A percentile compares a stretch with the other conserved stretches of the same genome.
These are phyloP conservation scores for Daldinia grandis DNA, from an alignment of 495 filamentous ascomycete genomes.

Conservation along the genomic window DNA sequence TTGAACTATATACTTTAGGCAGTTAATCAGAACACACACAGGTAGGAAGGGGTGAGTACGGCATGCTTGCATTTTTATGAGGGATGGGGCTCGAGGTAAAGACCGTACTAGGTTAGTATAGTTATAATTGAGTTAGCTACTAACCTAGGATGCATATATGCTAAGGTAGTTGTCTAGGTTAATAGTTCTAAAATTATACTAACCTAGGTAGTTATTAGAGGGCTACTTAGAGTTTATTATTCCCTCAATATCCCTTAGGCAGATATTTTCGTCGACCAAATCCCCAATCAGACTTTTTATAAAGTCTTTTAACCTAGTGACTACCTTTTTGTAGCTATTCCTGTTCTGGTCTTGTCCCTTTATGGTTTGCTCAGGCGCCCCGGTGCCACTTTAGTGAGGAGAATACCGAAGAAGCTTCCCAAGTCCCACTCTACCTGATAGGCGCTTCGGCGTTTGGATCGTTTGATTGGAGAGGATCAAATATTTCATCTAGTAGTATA, in stretches of 20 bases:
- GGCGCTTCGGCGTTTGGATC: neutral
- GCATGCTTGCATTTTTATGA: too few species aligned
- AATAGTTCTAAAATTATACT: too few species aligned
- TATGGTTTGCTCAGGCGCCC: neutral
- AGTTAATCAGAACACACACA: too few species aligned
- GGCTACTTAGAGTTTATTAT: neutral
- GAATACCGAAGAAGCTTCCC: neutral
- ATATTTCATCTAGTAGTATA: slow-evolving; percentile 2
- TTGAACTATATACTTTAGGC: too few species aligned
- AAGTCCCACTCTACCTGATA: slow-evolving; percentile 5
- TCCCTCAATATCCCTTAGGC: neutral
- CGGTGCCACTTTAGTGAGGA: slow-evolving; percentile 21
- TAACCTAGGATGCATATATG: too few species aligned
- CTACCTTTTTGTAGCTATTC: neutral
- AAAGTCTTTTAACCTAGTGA: neutral
- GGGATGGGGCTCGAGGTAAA: too few species aligned
- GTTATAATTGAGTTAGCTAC: too few species aligned
- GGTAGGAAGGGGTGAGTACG: too few species aligned
- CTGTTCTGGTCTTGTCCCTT: neutral
- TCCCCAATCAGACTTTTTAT: neutral
- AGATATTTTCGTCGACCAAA: neutral
- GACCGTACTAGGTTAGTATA: too few species aligned
- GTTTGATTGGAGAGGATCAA: slow-evolving; percentile 36
- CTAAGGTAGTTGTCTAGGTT: too few species aligned
- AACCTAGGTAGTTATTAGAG: too few species aligned